A percentile compares a stretch with the other conserved stretches of the same genome.
phyloP scores from a whole-genome alignment of 768 basidiomycete genomes.

The Plicaturopsis crispa region DNA sequence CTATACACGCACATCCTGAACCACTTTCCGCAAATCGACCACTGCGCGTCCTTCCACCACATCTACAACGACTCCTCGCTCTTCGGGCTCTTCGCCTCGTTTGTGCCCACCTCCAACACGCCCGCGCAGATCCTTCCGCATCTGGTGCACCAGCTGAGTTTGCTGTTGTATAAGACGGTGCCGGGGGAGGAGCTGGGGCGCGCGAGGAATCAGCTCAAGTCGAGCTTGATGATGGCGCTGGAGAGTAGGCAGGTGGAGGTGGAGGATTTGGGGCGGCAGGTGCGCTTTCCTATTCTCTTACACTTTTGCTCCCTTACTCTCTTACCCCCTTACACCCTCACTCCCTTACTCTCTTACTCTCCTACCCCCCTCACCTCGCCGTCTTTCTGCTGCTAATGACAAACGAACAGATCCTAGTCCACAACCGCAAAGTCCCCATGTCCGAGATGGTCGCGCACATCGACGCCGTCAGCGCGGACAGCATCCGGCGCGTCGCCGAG shows the following conservation, averaged over 20 bases:
- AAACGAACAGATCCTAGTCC: slow-evolving; percentile 64
- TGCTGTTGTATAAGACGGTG: slow-evolving; percentile 65
- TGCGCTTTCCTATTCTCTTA: slow-evolving; percentile 19
- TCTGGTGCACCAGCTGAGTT: slow-evolving; percentile 80
- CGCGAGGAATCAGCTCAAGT: slow-evolving; percentile 94
- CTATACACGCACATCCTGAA: slow-evolving; percentile 95
- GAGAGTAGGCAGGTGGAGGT: slow-evolving; percentile 83
- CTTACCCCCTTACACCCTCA: neutral
- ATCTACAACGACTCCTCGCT: slow-evolving; percentile 92
- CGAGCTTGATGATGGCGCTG: slow-evolving; percentile 88
- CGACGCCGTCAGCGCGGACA: slow-evolving; percentile 62
- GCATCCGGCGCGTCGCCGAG: slow-evolving; percentile 68
- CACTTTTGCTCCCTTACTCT: too few species aligned
- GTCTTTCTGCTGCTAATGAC: slow-evolving; percentile 3
- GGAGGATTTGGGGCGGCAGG: slow-evolving; percentile 89
- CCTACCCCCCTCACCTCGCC: neutral
- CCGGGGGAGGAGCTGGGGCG: slow-evolving; percentile 66
- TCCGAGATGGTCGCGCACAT: slow-evolving; percentile 87
- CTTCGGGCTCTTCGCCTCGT: slow-evolving; percentile 86
- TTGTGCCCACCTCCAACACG: slow-evolving; percentile 62
- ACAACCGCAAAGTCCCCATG: slow-evolving; percentile 79
- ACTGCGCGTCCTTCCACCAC: slow-evolving; percentile 96
- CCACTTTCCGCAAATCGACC: slow-evolving; percentile 88
- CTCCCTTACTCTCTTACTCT: slow-evolving; percentile 1
- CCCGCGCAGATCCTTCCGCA: slow-evolving; percentile 72